Percentiles rank a stretch among this genome's conserved stretches.
Conservation (phyloP, 441 rosid genomes). For the Breynia disticha region DNA sequence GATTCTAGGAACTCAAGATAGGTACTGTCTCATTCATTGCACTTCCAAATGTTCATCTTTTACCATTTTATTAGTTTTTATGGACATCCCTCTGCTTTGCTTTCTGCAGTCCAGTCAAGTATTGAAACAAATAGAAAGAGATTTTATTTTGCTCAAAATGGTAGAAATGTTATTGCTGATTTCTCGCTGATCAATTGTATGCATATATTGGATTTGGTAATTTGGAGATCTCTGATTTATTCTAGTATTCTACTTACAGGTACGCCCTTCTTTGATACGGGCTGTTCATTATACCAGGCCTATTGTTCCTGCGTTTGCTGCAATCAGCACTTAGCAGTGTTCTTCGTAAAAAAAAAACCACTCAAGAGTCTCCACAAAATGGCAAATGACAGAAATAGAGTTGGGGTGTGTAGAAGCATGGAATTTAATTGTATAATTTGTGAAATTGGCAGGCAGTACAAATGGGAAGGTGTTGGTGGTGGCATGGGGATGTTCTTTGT, state of each 20-base stretch:
- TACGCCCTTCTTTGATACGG: conserved; percentile 1
- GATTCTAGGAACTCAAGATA: conserved; percentile 9
- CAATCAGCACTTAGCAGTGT: conserved; percentile 1
- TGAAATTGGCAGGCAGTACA: neutral
- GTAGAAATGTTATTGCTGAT: too few species aligned
- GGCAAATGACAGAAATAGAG: conserved; percentile 16
- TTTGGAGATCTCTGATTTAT: too few species aligned
- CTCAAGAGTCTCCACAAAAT: conserved; percentile 1
- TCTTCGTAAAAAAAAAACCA: too few species aligned
- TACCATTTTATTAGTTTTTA: too few species aligned
- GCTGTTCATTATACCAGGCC: conserved; percentile 9
- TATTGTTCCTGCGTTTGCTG: conserved; percentile 7
- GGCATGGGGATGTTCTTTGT: conserved; percentile 3
- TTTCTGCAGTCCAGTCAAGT: too few species aligned
- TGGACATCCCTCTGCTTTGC: too few species aligned
- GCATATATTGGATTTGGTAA: too few species aligned
- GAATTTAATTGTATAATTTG: conserved; percentile 3
- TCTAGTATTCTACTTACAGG: neutral
- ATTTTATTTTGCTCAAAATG: too few species aligned
- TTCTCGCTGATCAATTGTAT: too few species aligned
- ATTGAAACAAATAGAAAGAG: too few species aligned
- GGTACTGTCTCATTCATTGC: conserved; percentile 13
- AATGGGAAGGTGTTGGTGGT: conserved; percentile 11
- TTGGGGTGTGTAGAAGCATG: conserved; percentile 4
- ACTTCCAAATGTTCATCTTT: too few species aligned